Evolutionary conservation across 108 stramenopile species (phyloP).

Genomic region (Schizochytrium sp.): DNA sequence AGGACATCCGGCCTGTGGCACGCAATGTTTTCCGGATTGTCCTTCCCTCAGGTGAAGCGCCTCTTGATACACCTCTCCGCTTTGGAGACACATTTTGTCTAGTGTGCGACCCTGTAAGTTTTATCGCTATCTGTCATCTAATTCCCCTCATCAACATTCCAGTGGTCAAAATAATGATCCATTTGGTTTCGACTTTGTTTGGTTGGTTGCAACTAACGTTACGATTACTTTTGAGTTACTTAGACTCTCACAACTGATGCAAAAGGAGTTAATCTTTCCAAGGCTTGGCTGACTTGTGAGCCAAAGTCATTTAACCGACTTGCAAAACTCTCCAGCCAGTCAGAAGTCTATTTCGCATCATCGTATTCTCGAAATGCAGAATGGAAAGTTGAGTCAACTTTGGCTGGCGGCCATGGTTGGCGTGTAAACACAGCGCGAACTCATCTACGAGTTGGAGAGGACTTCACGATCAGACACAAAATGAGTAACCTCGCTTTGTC

Average conservation of each 20-base stretch:
- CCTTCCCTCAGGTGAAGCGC: not conserved
- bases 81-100: not conserved
- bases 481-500: conserved; percentile 8
- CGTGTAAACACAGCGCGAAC: not conserved
- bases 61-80: not conserved
- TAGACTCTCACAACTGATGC: not conserved
- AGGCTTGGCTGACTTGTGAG: conserved; percentile 10
- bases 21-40: not conserved
- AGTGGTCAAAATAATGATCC: too few species aligned
- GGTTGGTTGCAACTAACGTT: too few species aligned
- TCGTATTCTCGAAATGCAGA: not conserved
- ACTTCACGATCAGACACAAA: not conserved
- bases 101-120: conserved; percentile 33
- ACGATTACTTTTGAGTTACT: not conserved
- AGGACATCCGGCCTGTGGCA: not conserved
- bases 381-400: not conserved
- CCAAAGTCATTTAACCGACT: not conserved
- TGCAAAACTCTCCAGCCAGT: not conserved
- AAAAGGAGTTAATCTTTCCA: not conserved
- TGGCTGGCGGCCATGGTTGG: not conserved
- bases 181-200: too few species aligned
- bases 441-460: not conserved
- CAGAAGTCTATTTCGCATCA: not conserved
- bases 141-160: too few species aligned
- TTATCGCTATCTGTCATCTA: not conserved